Base-by-base conservation (phyloP, 495 filamentous ascomycete genomes). In the Xylaria grammica region DNA sequence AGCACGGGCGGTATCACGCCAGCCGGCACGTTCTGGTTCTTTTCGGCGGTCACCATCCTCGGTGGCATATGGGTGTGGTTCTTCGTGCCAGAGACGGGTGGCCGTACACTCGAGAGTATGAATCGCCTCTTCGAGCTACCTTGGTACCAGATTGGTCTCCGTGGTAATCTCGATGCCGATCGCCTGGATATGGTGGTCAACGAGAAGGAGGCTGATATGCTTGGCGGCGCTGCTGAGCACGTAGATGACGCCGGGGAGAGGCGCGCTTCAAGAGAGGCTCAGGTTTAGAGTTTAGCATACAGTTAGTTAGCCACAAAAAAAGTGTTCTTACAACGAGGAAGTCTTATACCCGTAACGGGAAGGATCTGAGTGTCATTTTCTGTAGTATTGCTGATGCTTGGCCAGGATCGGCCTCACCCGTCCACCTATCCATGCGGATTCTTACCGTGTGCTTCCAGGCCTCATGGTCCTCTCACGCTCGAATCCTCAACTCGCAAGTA, bases 21-120 rank as follows among this genome's bases (percentile, higher is more conserved):
- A 9, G 80, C 60, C 71, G 89, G 73, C 1, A 86, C 84, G 1
- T 90, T 92, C 72, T 87, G 88, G 82, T 90, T 82, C 73, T 91
- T 91, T 75, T 77, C 81, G 0, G 84, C 78, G 0, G 79, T 90
- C 4, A 92, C 89, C 1, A 32, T 89, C 3, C 10, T 90, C 4
- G 84, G 82, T 34, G 81, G 81, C 0, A 15, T 81, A 1, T 84
- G 84, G 80, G 85, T 86, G 5, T 89, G 80, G 79, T 86, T 89
- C 72, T 81, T 82, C 36, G 79, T 91, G 1, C 89, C 88, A 1
- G 89, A 91, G 78, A 92, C 88, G 4, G 86, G 83, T 17, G 86
- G 86, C 36, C 84, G 86, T 24, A 79, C 81, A 44, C 77, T 88
- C 38, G 86, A 88, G 75, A 80, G 76, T 44, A 91, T 92, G 84